These are phyloP conservation scores for Trematosphaeria pertusa DNA, from an alignment of 2,329 filamentous ascomycete species.

Conservation along the genomic window DNA sequence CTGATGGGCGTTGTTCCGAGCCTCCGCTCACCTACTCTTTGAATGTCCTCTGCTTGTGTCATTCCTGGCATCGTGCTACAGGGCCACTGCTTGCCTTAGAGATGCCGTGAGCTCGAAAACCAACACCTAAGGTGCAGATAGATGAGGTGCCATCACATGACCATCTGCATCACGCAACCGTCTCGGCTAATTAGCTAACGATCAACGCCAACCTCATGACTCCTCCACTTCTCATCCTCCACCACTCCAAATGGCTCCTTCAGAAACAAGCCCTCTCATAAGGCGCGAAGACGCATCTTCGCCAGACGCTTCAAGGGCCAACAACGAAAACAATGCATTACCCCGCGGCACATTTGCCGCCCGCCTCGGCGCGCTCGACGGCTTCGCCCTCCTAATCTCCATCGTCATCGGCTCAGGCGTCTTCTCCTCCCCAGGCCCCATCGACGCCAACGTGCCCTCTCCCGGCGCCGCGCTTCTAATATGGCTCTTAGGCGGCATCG, in stretches of 20 bases:
- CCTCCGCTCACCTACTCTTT: too few relatives aligned
- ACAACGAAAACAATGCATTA: slow-evolving; percentile 15
- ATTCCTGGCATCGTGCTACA: too few relatives aligned
- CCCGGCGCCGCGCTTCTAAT: slow-evolving; percentile 64
- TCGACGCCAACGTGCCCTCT: slow-evolving; percentile 70
- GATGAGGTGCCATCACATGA: too few relatives aligned
- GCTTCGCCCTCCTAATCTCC: slow-evolving; percentile 67
- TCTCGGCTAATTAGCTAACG: too few relatives aligned
- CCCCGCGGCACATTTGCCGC: slow-evolving; percentile 41
- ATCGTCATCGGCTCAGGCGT: slow-evolving; percentile 71
- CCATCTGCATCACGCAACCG: too few relatives aligned
- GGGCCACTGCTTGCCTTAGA: too few relatives aligned
- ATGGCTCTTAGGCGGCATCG: slow-evolving; percentile 67
- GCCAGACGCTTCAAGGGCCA: slow-evolving; percentile 15
- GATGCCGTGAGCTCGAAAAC: too few relatives aligned
- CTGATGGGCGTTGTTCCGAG: too few relatives aligned
- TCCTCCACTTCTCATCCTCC: too few relatives aligned
- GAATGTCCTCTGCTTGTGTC: too few relatives aligned
- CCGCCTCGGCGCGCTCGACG: slow-evolving; percentile 40
- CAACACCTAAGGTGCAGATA: too few relatives aligned
- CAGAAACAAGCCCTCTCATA: slow-evolving; percentile 33
- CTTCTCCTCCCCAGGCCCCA: slow-evolving; percentile 69
- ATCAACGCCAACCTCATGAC: too few relatives aligned
- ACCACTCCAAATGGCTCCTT: slow-evolving; percentile 28
- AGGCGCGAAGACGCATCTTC: slow-evolving; percentile 16